A percentile compares a stretch with the other conserved stretches of the same genome.
Conservation (phyloP, 1,139 yeast genomes). For the Hyphopichia buzzinii region DNA sequence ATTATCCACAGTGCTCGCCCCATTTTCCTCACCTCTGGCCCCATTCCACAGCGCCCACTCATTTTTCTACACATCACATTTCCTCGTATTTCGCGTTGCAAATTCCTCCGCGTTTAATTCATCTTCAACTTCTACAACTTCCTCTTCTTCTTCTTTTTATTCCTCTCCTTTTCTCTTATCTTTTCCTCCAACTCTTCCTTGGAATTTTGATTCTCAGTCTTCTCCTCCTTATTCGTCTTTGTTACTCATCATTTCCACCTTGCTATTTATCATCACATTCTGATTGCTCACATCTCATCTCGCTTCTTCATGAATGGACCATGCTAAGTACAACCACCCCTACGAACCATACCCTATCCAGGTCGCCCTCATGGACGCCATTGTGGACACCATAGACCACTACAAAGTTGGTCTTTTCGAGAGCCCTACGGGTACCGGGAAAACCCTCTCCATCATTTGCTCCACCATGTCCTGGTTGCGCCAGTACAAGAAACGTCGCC, state of each 20-base stretch:
- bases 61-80: too few species aligned
- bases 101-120: too few species aligned
- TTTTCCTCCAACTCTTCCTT: background rate
- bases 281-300: background rate
- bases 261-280: background rate
- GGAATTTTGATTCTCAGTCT: background rate
- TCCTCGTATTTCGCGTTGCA: too few species aligned
- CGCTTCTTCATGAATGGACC: background rate
- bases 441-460: slow-evolving; percentile 83
- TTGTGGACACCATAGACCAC: slow-evolving; percentile 60
- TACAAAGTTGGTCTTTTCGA: slow-evolving; percentile 82
- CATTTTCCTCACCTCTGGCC: too few species aligned
- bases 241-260: too few species aligned
- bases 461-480: slow-evolving; percentile 86
- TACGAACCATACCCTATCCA: slow-evolving; percentile 81
- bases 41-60: too few species aligned
- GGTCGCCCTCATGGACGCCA: slow-evolving; percentile 67
- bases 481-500: slow-evolving; percentile 45
- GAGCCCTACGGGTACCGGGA: slow-evolving; percentile 96
- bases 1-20: too few species aligned
- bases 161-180: background rate
- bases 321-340: slow-evolving; percentile 62
- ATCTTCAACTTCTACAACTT: too few species aligned
- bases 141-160: too few species aligned
- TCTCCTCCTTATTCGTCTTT: background rate